Evolutionary conservation across 768 basidiomycete genomes (phyloP), one percentile per base, ranked within the genome.

Genomic region (Zangia roseola): DNA sequence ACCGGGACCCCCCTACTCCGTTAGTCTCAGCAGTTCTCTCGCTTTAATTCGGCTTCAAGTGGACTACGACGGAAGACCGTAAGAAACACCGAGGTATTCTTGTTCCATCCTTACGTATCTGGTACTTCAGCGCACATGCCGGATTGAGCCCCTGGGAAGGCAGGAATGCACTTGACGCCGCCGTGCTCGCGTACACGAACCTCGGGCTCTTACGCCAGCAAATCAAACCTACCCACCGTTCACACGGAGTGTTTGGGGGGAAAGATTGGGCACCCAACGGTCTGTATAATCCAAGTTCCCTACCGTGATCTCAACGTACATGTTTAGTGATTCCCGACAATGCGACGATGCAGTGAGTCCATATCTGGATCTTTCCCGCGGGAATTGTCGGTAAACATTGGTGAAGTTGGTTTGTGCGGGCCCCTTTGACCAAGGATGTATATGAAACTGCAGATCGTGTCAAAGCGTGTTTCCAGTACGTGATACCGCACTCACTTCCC

Each of bases 61-160:
- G 3, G 85, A 89, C 63, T 91, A 82, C 58, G 67, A 65, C 40
- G 90, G 90, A 4, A 88, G 86, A 57, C 86, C 87, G 89, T 88
- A 49, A 52, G 74, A 55, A 19, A 19, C 17, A 9, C 33, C 16
- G 31, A 37, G 26, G 20, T 12, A n/a, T 26, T 25, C 19, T 26
- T 33, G 19, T 8, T 25, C 5, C 19, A 13, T 33, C n/a, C 16
- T 48, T 24, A 30, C 23, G 10, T 6, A 40, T 36, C 25, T 16
- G 10, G n/a, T 23, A 12, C 31, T 36, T 37, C 47, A 90, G 87
- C 10, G 87, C 89, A 4, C 89, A 90, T 61, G 88, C 88, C 4
- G 83, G 82, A 1, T 71, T 87, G 23, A 85, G 84, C 19, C 91
- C 90, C 20, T 92, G 91, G 90, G 86, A 91, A 64, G 91, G 89